Conservation (phyloP, 2,329 filamentous ascomycete genomes). For the Sclerotinia nivalis region DNA sequence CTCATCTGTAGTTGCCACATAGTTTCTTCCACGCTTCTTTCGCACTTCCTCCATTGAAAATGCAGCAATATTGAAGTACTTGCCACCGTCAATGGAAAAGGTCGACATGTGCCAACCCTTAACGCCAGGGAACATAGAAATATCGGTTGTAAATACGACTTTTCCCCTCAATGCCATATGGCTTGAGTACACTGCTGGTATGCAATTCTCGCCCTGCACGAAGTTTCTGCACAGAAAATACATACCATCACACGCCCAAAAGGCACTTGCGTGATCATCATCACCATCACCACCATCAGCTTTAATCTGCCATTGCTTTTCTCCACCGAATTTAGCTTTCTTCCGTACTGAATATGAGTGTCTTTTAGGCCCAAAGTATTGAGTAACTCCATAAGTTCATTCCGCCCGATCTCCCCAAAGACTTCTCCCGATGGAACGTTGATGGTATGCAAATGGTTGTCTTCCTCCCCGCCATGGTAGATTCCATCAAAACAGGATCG, state of each 20-base stretch:
- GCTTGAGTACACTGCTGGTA: constrained; percentile 22
- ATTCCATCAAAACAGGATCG: constrained; percentile 25
- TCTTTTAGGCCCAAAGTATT: constrained; percentile 19
- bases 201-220: constrained; percentile 24
- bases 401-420: constrained; percentile 23
- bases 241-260: constrained; percentile 29
- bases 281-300: constrained; percentile 21
- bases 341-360: constrained; percentile 21
- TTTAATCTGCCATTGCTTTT: constrained; percentile 21
- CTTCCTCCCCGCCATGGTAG: constrained; percentile 1
- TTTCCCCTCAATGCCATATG: constrained; percentile 21
- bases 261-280: constrained; percentile 19
- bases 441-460: constrained; percentile 14
- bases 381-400: constrained; percentile 23
- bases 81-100: constrained; percentile 23
- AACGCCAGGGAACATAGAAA: constrained; percentile 26
- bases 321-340: constrained; percentile 9
- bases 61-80: constrained; percentile 24
- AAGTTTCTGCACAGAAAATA: constrained; percentile 25
- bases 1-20: constrained; percentile 24
- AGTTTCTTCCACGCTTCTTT: constrained; percentile 25
- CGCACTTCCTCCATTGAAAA: constrained; percentile 23
- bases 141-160: constrained; percentile 21
- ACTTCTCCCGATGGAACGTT: constrained; percentile 9
- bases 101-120: constrained; percentile 24